These are phyloP conservation scores for Paracorniculantispora psalliotae DNA, from an alignment of 2,329 filamentous ascomycete genomes.

Conservation along the genomic window DNA sequence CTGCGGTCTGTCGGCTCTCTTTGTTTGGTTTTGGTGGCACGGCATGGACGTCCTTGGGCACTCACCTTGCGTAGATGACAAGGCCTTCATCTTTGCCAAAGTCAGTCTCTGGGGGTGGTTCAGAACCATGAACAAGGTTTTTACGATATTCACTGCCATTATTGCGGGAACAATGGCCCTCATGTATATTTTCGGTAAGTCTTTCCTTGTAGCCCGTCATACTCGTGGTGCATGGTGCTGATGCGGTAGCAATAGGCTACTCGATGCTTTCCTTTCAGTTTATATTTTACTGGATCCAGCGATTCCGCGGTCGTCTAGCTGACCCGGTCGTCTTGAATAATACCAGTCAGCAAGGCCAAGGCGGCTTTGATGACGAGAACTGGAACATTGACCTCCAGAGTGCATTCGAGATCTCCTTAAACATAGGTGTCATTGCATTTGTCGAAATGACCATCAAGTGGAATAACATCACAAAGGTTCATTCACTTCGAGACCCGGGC, in stretches of 20 bases:
- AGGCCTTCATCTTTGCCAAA: constrained; percentile 26
- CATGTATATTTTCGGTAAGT: constrained; percentile 13
- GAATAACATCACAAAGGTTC: constrained; percentile 20
- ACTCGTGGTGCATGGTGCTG: not conserved
- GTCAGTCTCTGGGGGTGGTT: constrained; percentile 24
- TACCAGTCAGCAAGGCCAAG: not conserved
- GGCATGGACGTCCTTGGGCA: constrained; percentile 21
- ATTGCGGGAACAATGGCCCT: constrained; percentile 11
- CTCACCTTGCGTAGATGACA: constrained; percentile 19
- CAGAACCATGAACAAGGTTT: constrained; percentile 22
- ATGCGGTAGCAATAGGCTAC: not conserved
- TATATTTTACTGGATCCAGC: not conserved
- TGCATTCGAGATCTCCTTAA: constrained; percentile 17
- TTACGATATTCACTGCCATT: constrained; percentile 17
- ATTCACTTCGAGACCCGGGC: constrained; percentile 18
- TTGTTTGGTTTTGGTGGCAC: constrained; percentile 23
- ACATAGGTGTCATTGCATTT: constrained; percentile 23
- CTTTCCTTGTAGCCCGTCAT: not conserved
- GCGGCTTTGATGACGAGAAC: not conserved
- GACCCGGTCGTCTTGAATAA: not conserved
- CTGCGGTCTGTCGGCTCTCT: constrained; percentile 16
- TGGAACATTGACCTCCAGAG: not conserved
- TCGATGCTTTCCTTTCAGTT: not conserved
- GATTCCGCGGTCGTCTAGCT: not conserved
- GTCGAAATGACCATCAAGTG: constrained; percentile 22